phyloP scores from a whole-genome alignment of 2,329 filamentous ascomycete genomes.

The Corynespora cassiicola region DNA sequence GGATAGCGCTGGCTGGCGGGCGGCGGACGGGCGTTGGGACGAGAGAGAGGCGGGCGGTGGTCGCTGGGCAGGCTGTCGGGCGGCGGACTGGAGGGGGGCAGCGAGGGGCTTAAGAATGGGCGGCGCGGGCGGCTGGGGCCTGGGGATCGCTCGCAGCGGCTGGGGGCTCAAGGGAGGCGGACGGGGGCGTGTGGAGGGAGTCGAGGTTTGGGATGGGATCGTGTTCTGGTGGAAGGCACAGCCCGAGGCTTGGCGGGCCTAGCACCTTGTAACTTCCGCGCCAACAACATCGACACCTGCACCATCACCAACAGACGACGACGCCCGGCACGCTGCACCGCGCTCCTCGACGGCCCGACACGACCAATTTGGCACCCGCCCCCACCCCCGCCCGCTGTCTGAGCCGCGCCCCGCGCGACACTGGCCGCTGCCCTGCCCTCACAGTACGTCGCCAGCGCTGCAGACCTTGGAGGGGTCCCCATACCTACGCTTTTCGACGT shows the following conservation, averaged over 20 bases:
- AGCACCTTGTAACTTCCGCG: constrained; percentile 6
- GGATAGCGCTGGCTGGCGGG: not conserved
- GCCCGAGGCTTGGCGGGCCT: constrained; percentile 1
- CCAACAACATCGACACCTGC: constrained; percentile 5
- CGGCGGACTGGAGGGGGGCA: constrained; percentile 3
- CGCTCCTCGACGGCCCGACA: constrained; percentile 13
- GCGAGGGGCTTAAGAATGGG: constrained; percentile 24
- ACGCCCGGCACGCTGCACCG: constrained; percentile 2
- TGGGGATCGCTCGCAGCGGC: too few species aligned
- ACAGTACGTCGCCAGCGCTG: constrained; percentile 18
- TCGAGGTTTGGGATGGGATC: too few species aligned
- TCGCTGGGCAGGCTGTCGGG: constrained; percentile 7
- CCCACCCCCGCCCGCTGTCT: constrained; percentile 15
- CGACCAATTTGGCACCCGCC: constrained; percentile 18
- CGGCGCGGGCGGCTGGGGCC: too few species aligned
- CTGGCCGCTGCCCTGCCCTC: constrained; percentile 7
- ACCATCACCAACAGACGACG: constrained; percentile 9
- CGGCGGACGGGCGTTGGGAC: not conserved
- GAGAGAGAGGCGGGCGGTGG: constrained; percentile 7
- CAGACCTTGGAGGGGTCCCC: constrained; percentile 16
- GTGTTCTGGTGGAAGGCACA: too few species aligned
- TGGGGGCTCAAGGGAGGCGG: too few species aligned
- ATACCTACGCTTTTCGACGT: constrained; percentile 10
- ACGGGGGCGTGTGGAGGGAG: too few species aligned
- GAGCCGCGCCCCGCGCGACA: constrained; percentile 11